Base-by-base conservation (phyloP, 352 stramenopile genomes). In the Phytophthora capsici region DNA sequence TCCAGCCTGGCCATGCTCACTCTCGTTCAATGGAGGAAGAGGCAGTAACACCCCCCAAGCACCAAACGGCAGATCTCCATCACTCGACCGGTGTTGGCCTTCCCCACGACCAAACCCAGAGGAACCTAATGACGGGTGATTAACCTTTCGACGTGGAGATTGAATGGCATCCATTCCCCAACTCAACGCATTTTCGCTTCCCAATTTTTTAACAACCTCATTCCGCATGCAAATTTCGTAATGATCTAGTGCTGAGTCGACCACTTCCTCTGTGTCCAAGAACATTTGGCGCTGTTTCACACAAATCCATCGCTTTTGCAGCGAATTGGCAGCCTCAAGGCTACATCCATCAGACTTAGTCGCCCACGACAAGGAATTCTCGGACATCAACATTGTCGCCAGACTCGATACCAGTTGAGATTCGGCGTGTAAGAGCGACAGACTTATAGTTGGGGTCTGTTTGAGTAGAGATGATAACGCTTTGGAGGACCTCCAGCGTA, bases 81-180 rank as follows among this genome's bases (percentile, higher is more conserved):
- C 67, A 22, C 1, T 46, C 13, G 36, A 43, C 67, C 53, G 56
- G 14, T 34, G 56, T n/a, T 63, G 51, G 9, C 20, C 48, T 28
- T 30, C 36, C 36, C 48, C 51, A 19, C 54, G 66, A 12, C 53
- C 49, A 32, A 75, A 61, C 17, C 44, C 45, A 9, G 12, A 12
- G 19, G 47, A 23, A 20, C 47, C 38, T 50, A 69, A 53, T 10
- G 60, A 72, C 16, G 56, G 54, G 47, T 69, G 66, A 28, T 32
- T 75, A 5, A 75, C 61, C 48, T 78, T 87, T 6, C 80, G 80
- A 4, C 85, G 72, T 38, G 88, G 88, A 0, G 85, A 94, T 44
- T 96, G 88, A 10, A 96, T 88, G 2, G 85, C 86, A 67, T 95
- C 86, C 4, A 90, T 77, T 8, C 84, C 86, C 88, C 88, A 96